Evolutionary conservation across 768 basidiomycete genomes (phyloP), one percentile per base, ranked within the genome.

Genomic region (Chlorophyllum brunneum): DNA sequence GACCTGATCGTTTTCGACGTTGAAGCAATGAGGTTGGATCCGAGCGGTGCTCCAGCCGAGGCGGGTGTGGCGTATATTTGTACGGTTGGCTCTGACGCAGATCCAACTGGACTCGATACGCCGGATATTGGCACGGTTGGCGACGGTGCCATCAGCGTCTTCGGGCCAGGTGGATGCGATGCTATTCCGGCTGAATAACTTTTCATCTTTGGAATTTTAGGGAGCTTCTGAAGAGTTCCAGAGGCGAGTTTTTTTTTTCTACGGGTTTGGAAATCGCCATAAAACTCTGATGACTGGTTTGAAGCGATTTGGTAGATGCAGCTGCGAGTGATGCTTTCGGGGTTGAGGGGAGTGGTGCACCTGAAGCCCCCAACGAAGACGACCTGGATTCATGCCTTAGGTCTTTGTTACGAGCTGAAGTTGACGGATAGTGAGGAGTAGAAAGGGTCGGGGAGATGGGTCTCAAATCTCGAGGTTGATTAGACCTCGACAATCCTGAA

Each of bases 181-280:
- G 47, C 22, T n/a, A 13, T 26, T 3, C 10, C 8, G 8, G 15
- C 36, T 30, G 43, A 18, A 29, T 27, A 16, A 20, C 22, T 4
- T 8, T 8, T 36, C 11, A 18, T 48, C 36, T 48, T 48, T 27
- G 47, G 36, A n/a, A 48, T 48, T 8, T 33, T 33, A 37, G 47
- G 47, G 9, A 48, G 47, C 8, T 37, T 38, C 27, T 34, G 8
- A 39, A 22, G 16, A 24, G 23, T 11, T 48, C 37, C n/a, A 24
- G 4, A 9, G 18, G 10, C 41, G 26, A 15, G 6, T 11, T 15
- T 27, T 42, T 42, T 5, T 9, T 7, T n/a, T 24, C 41, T 42
- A 23, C 9, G 2, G 23, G 11, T 26, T 9, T 20, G 24, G 41
- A 7, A 23, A 42, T 26, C 7, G 23, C 41, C 15, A n/a, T n/a